phyloP scores from a whole-genome alignment of 164 flowering plant species.

The Umbellularia californica region DNA sequence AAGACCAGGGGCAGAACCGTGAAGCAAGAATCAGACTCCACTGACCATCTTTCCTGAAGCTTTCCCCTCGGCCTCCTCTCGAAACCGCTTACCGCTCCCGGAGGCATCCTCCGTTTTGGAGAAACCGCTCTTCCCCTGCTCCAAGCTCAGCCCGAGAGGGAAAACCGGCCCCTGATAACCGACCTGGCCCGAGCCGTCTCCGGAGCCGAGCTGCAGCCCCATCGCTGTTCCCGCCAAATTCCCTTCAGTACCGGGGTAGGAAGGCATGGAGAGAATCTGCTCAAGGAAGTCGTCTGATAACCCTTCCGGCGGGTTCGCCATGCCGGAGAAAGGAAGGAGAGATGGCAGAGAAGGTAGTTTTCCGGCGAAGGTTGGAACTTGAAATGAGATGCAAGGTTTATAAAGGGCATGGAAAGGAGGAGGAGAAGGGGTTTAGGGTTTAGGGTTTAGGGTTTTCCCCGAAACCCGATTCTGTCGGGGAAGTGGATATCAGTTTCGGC shows the following conservation, averaged over 20 bases:
- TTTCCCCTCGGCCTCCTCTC: slow-evolving; percentile 43
- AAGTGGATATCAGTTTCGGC: slow-evolving; percentile 16
- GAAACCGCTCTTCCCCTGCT: slow-evolving; percentile 60
- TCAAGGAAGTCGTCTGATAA: slow-evolving; percentile 75
- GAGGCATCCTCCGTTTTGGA: slow-evolving; percentile 58
- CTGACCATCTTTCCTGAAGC: slow-evolving; percentile 47
- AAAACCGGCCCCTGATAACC: slow-evolving; percentile 33
- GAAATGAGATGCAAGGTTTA: slow-evolving; percentile 6
- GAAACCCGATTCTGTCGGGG: slow-evolving; percentile 16
- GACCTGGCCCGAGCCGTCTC: slow-evolving; percentile 21
- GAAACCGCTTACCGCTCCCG: slow-evolving; percentile 63
- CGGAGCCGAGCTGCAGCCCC: slow-evolving; percentile 75
- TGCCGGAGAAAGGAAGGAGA: slow-evolving; percentile 14
- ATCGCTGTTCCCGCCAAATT: slow-evolving; percentile 38
- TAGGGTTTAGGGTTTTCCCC: background rate
- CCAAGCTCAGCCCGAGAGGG: slow-evolving; percentile 79
- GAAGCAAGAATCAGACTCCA: background rate
- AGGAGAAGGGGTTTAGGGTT: slow-evolving; percentile 1
- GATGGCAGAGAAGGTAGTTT: background rate
- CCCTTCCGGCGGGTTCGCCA: slow-evolving; percentile 64
- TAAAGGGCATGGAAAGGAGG: slow-evolving; percentile 9
- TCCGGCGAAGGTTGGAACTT: background rate
- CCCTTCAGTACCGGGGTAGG: slow-evolving; percentile 34
- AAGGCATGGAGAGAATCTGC: slow-evolving; percentile 65
- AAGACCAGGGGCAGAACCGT: background rate